Percentiles rank a stretch among this genome's conserved stretches.
phyloP scores from a whole-genome alignment of 1,284 basidiomycete species.

The Irpex rosettiformis region DNA sequence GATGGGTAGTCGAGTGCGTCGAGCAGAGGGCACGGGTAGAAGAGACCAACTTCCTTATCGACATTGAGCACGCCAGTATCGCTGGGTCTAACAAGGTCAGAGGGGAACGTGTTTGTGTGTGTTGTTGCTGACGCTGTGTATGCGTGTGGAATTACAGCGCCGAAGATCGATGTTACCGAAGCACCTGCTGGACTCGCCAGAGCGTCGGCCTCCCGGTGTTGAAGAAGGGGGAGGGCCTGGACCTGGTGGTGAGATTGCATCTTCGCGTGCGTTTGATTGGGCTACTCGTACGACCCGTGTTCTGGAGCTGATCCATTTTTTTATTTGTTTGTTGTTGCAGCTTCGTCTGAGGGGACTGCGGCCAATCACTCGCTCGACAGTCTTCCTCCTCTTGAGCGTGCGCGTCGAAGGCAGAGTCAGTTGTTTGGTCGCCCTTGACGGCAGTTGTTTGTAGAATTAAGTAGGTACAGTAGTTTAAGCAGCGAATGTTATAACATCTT shows the following conservation, averaged over 20 bases:
- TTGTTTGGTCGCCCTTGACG: background rate
- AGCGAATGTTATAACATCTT: background rate
- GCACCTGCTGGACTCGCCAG: slow-evolving; percentile 23
- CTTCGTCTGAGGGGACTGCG: slow-evolving; percentile 8
- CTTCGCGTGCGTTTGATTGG: slow-evolving; percentile 13
- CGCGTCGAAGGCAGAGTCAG: slow-evolving; percentile 13
- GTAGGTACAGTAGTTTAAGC: background rate
- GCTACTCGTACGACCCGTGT: background rate
- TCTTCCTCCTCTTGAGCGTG: slow-evolving; percentile 18
- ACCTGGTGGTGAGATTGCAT: slow-evolving; percentile 1
- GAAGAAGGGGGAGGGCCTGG: background rate
- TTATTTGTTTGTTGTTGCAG: no score
- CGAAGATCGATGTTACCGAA: slow-evolving; percentile 70
- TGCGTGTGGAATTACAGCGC: slow-evolving; percentile 32
- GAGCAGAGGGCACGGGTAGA: slow-evolving; percentile 66
- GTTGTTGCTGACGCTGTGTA: slow-evolving; percentile 2
- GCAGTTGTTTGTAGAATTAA: background rate
- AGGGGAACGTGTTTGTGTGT: background rate
- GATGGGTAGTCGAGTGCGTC: slow-evolving; percentile 88
- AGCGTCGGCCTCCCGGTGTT: background rate
- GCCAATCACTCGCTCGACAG: slow-evolving; percentile 13
- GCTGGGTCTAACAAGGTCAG: slow-evolving; percentile 64
- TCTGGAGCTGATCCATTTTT: background rate
- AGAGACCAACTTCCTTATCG: slow-evolving; percentile 66
- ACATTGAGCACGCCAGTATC: slow-evolving; percentile 65